A percentile compares a stretch with the other conserved stretches of the same genome.
Conservation (phyloP, 345 rosid genomes). For the Eucalyptus tenuipes region DNA sequence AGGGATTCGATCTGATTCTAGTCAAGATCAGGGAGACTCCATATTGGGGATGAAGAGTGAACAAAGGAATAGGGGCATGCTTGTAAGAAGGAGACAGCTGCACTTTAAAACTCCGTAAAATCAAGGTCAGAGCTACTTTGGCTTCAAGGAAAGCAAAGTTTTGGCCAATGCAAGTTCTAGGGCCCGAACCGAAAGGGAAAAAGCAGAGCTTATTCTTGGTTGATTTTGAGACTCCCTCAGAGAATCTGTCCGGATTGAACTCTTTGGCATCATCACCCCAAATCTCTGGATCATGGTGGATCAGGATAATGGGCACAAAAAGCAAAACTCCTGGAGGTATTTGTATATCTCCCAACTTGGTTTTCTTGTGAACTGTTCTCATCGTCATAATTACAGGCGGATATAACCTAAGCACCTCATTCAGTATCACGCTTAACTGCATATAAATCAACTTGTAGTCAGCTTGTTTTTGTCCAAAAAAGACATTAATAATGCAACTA, state of each 20-base stretch:
- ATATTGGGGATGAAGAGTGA: not conserved
- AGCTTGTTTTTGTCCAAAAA: not conserved
- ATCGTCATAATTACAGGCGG: not conserved
- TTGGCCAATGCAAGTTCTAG: not conserved
- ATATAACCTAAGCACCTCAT: not conserved
- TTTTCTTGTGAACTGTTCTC: not conserved
- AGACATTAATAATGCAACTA: rapidly evolving
- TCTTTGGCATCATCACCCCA: not conserved
- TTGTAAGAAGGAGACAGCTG: not conserved
- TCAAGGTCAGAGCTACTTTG: not conserved
- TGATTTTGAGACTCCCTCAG: not conserved
- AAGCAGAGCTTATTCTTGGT: not conserved
- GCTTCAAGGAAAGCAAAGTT: not conserved
- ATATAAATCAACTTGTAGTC: not conserved
- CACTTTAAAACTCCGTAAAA: not conserved
- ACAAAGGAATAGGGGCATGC: not conserved
- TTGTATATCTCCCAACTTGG: not conserved
- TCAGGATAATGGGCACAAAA: not conserved
- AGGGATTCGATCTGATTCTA: not conserved
- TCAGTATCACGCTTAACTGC: not conserved
- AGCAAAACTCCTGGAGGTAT: not conserved
- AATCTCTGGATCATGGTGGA: not conserved
- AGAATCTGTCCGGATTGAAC: not conserved
- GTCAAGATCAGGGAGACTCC: not conserved
- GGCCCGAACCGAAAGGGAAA: not conserved